Base-by-base conservation (phyloP, 495 filamentous ascomycete genomes). In the Pseudoneurospora amorphoporcata region DNA sequence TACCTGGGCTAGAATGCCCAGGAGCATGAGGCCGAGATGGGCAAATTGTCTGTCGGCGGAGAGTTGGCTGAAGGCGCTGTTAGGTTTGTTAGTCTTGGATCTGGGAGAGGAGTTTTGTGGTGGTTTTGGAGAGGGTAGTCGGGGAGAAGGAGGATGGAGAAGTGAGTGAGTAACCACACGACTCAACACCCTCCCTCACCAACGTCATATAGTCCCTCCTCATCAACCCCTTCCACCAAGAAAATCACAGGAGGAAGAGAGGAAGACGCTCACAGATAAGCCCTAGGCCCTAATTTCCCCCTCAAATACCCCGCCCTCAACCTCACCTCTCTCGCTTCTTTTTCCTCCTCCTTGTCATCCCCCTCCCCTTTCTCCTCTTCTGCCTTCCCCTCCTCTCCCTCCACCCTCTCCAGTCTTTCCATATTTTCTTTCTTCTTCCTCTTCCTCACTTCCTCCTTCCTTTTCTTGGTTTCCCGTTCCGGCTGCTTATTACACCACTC, bases 1-100 rank as follows among this genome's bases (percentile, higher is more conserved):
- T 61, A 92, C 79, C 73, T 89, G 87, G 35, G 90, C 90, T 65
- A 94, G 80, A 16, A 85, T 81, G 19, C 87, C 89, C n/a, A 94
- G 68, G 7, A 96, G 84, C 61, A 92, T 86, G 17, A 93, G 82
- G n/a, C 93, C 93, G n/a, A 95, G 84, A 2, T 91, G 82, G n/a
- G 92, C 87, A 77, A 92, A 94, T 73, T 92, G 91, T 43, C 83
- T 87, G 80, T 94, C 91, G 9, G 88, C 88, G 6, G 92, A 81
- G 16, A 95, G 82, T 37, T 89, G 89, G 8, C 88, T 88, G 77
- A 96, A 95, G 0, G 90, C 88, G 17, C 84, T 85, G 68, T 39
- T 65, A 14, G 32, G 16, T n/a, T 8, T n/a, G 17, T 5, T 69
- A 32, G 71, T 68, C 17, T 58, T 35, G 17, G 3, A 9, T 39